These are phyloP conservation scores for Fusarium irregulare DNA, from an alignment of 2,329 filamentous ascomycete species.

Conservation along the genomic window DNA sequence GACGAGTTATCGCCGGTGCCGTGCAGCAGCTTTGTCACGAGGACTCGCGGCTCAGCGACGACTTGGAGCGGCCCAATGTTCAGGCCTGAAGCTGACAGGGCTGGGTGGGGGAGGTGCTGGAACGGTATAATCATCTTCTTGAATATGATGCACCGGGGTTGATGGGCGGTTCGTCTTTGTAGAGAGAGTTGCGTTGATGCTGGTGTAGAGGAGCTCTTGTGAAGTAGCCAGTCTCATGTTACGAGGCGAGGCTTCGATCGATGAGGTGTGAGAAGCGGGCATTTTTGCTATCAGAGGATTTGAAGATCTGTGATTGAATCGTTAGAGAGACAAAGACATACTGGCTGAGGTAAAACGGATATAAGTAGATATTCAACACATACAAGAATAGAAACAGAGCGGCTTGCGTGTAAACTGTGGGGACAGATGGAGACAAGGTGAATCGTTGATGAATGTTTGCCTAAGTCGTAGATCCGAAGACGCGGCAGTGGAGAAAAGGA, in stretches of 20 bases:
- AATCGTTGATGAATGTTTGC: conserved; percentile 24
- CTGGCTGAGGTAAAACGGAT: conserved; percentile 1
- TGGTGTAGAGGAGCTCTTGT: conserved; percentile 65
- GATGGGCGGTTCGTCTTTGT: conserved; percentile 57
- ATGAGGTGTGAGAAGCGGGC: conserved; percentile 52
- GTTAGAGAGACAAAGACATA: conserved; percentile 7
- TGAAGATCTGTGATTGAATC: conserved; percentile 13
- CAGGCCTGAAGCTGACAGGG: conserved; percentile 69
- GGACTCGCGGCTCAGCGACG: conserved; percentile 43
- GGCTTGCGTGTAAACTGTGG: conserved; percentile 46
- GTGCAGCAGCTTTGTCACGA: conserved; percentile 15
- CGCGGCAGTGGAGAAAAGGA: conserved; percentile 17
- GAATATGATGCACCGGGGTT: conserved; percentile 63
- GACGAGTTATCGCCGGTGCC: conserved; percentile 23
- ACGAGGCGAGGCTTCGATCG: conserved; percentile 61
- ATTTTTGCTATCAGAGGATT: conserved; percentile 44
- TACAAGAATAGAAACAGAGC: conserved; percentile 36
- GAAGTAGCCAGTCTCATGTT: conserved; percentile 57
- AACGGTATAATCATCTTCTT: conserved; percentile 70
- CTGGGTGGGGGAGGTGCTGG: conserved; percentile 74
- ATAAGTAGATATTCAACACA: conserved; percentile 29
- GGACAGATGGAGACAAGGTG: conserved; percentile 38
- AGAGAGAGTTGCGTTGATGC: conserved; percentile 63
- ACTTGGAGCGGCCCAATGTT: conserved; percentile 62
- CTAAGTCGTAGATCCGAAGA: conserved; percentile 9